Conservation (phyloP, 345 rosid species). For the Hibiscus tridactylites region DNA sequence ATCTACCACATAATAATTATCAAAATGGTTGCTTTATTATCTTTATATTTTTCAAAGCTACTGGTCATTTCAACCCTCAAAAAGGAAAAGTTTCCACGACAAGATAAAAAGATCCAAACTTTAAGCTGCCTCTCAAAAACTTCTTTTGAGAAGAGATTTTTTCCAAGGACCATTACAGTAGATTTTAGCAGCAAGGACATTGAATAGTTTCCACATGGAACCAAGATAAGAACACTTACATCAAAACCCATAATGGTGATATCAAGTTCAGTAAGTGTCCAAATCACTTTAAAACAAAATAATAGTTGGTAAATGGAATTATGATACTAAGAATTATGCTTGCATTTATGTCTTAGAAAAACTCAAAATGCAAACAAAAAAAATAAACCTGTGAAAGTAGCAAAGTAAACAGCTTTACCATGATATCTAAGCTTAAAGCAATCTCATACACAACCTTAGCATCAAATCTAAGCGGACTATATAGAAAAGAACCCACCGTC, state of each 20-base stretch:
- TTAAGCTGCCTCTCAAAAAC: background rate
- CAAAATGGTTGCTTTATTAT: background rate
- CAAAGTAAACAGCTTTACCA: background rate
- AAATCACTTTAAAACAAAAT: background rate
- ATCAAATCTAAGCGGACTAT: background rate
- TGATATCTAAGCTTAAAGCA: background rate
- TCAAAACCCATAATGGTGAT: background rate
- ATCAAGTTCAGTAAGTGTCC: background rate
- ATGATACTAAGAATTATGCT: background rate
- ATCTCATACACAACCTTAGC: background rate
- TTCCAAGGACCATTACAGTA: background rate
- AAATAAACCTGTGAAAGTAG: background rate
- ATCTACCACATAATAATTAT: slow-evolving; percentile 13
- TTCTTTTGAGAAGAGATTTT: background rate
- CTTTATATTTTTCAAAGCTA: background rate
- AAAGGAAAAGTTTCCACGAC: background rate
- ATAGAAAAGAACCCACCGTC: background rate
- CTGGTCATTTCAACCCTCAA: slow-evolving; percentile 4
- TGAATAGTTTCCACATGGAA: background rate
- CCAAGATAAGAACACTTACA: background rate
- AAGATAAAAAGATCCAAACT: slow-evolving; percentile 3
- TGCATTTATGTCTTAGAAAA: background rate
- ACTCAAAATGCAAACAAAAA: background rate
- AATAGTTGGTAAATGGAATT: background rate
- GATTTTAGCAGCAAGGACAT: background rate